These are phyloP conservation scores for Aegle marmelos DNA, from an alignment of 345 rosid genomes.

Conservation along the genomic window DNA sequence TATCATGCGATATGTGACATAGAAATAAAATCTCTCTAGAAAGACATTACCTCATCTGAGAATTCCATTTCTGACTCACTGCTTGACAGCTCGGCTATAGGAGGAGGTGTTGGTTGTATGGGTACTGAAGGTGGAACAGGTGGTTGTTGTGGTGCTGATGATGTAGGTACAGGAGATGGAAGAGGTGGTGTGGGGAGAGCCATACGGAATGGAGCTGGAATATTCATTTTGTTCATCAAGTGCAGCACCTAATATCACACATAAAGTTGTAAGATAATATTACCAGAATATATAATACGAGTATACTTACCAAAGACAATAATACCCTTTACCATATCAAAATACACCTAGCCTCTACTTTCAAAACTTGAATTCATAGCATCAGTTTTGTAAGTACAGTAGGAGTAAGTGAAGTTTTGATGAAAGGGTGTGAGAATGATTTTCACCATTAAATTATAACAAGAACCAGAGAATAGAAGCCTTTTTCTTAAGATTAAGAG, in stretches of 20 bases:
- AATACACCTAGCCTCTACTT: not conserved
- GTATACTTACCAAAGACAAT: not conserved
- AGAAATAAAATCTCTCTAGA: slow-evolving; percentile 17
- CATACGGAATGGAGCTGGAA: slow-evolving; percentile 95
- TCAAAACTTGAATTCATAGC: not conserved
- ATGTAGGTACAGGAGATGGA: slow-evolving; percentile 47
- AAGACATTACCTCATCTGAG: slow-evolving; percentile 65
- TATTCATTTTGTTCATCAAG: slow-evolving; percentile 98
- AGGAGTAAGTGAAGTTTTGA: not conserved
- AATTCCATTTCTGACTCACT: slow-evolving; percentile 94
- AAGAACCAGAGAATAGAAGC: not conserved
- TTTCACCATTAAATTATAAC: not conserved
- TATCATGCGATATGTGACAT: not conserved
- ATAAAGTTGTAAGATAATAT: not conserved
- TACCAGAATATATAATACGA: not conserved
- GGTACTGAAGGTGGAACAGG: slow-evolving; percentile 67
- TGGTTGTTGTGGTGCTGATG: slow-evolving; percentile 31
- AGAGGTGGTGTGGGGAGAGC: slow-evolving; percentile 92
- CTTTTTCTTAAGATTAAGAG: slow-evolving; percentile 11
- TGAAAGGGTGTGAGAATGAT: not conserved
- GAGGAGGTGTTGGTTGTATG: slow-evolving; percentile 29
- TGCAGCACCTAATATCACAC: slow-evolving; percentile 65
- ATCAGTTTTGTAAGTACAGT: not conserved
- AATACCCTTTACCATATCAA: not conserved
- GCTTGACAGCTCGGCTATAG: slow-evolving; percentile 49